Percentiles rank a stretch among this genome's conserved stretches.
These are phyloP conservation scores for Arabidopsis thaliana DNA, from an alignment of 345 rosid genomes.

Conservation along the genomic window TAIR10.1 NC_003074.8:3769501-3770000, in stretches of 20 bases:
- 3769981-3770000: constrained; percentile 72
- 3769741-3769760: constrained; percentile 30
- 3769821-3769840: constrained; percentile 25
- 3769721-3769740: constrained; percentile 51
- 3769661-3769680: constrained; percentile 78
- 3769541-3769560: neutral
- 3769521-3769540: constrained; percentile 3
- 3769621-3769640: constrained; percentile 70
- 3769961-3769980: constrained; percentile 96
- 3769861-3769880: neutral
- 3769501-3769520: constrained; percentile 14
- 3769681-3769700: constrained; percentile 68
- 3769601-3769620: constrained; percentile 87
- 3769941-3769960: constrained; percentile 79
- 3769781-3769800: constrained; percentile 41
- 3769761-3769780: constrained; percentile 35
- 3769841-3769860: constrained; percentile 25
- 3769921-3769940: constrained; percentile 97
- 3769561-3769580: constrained; percentile 65
- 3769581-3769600: constrained; percentile 73
- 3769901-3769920: neutral
- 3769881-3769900: constrained; percentile 8
- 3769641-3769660: constrained; percentile 86
- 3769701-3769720: constrained; percentile 63
- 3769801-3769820: constrained; percentile 24